A percentile compares a stretch with the other conserved stretches of the same genome.
These are phyloP conservation scores for Aureobasidium sp. DNA, from an alignment of 2,329 filamentous ascomycete genomes.

Conservation along the genomic window DNA sequence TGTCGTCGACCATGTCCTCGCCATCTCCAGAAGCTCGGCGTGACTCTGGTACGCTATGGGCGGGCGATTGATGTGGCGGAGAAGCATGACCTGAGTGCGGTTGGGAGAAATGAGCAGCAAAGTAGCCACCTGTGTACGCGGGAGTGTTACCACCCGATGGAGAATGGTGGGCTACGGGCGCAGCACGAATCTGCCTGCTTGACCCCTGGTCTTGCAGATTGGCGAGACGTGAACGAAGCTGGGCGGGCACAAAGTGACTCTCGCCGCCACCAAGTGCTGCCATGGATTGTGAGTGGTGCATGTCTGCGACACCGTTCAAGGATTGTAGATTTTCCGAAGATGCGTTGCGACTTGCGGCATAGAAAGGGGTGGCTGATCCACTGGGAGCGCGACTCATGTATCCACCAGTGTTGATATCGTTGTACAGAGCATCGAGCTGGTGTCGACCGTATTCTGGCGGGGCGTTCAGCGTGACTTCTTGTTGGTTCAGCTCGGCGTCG, in stretches of 20 bases:
- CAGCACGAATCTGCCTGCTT: conserved; percentile 20
- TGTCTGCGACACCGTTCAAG: conserved; percentile 43
- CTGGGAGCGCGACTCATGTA: conserved; percentile 51
- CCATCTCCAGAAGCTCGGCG: conserved; percentile 29
- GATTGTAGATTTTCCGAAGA: conserved; percentile 74
- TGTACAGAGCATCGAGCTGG: conserved; percentile 82
- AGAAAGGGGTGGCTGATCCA: conserved; percentile 68
- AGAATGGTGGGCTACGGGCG: conserved; percentile 22
- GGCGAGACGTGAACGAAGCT: conserved; percentile 62
- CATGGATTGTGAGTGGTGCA: conserved; percentile 41
- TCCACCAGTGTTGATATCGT: conserved; percentile 73
- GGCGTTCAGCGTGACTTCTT: conserved; percentile 58
- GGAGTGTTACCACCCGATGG: conserved; percentile 29
- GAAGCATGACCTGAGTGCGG: conserved; percentile 17
- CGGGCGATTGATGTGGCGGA: conserved; percentile 22
- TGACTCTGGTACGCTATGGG: conserved; percentile 25
- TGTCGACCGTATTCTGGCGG: conserved; percentile 93
- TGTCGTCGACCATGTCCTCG: conserved; percentile 18
- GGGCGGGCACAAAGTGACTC: conserved; percentile 47
- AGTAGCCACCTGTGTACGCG: conserved; percentile 8
- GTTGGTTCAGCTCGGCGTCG: conserved; percentile 40
- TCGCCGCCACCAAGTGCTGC: conserved; percentile 43
- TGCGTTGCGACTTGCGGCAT: conserved; percentile 60
- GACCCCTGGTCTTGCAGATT: conserved; percentile 42
- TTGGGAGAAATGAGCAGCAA: neutral